Evolutionary conservation across 139 green algal species (phyloP).

Genomic region (Tetratostichococcus sp.): DNA sequence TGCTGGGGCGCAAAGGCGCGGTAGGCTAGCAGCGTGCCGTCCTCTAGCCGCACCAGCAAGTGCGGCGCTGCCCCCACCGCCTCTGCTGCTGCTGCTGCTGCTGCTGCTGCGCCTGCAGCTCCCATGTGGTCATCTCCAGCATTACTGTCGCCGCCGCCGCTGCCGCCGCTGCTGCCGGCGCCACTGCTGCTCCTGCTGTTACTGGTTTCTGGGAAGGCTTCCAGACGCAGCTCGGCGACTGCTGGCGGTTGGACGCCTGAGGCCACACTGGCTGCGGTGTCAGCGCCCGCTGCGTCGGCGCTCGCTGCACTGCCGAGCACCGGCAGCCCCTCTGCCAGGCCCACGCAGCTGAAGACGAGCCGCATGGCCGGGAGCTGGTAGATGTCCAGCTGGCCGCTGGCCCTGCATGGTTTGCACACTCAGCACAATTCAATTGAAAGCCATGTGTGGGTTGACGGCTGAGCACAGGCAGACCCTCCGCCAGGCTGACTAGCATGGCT

Average conservation of each 20-base stretch:
- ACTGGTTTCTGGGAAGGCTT: conserved; percentile 25
- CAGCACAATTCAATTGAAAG: too few relatives aligned
- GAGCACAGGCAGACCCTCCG: too few relatives aligned
- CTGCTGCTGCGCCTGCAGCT: too few relatives aligned
- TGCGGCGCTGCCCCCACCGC: conserved; percentile 6
- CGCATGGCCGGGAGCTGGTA: conserved; percentile 50
- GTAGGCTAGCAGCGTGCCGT: conserved; percentile 66
- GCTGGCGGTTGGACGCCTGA: neutral
- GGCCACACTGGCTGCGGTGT: neutral
- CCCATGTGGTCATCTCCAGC: too few relatives aligned
- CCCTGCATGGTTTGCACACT: neutral
- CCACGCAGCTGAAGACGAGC: conserved; percentile 25
- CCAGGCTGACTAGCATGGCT: too few relatives aligned
- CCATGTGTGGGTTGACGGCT: too few relatives aligned
- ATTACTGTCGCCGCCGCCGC: neutral
- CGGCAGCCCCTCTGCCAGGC: conserved; percentile 18
- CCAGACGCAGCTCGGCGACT: conserved; percentile 38
- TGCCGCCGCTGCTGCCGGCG: neutral
- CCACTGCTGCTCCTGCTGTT: neutral
- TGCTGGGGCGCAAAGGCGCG: conserved; percentile 27
- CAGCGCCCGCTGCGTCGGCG: neutral
- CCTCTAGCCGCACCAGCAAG: conserved; percentile 55
- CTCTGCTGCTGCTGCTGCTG: neutral
- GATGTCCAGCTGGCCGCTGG: conserved; percentile 40
- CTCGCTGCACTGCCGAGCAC: conserved; percentile 2